Conservation (phyloP, 164 flowering plant genomes). For the Magnolia sinica region DNA sequence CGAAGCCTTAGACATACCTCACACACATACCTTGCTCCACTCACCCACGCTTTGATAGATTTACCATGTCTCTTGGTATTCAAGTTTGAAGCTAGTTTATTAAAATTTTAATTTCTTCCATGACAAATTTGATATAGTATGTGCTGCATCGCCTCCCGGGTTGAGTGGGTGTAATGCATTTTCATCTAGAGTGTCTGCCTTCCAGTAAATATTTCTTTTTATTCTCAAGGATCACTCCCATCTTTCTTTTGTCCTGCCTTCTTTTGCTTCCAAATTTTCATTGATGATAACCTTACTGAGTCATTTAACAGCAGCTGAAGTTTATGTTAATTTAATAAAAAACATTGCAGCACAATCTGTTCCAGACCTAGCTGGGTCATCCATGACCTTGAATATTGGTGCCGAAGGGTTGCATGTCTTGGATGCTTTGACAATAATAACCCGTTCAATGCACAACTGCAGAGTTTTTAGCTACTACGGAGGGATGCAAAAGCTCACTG, state of each 20-base stretch:
- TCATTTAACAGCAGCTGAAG: not conserved
- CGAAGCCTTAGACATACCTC: no score
- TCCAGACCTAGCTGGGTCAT: constrained; percentile 31
- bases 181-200: no score
- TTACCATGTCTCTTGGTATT: no score
- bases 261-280: not conserved
- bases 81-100: no score
- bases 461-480: constrained; percentile 76
- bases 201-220: no score
- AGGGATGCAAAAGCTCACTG: constrained; percentile 87
- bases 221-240: not conserved
- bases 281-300: not conserved
- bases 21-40: no score
- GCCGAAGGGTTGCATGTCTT: constrained; percentile 62
- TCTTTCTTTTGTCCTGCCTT: not conserved
- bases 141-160: no score
- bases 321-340: constrained; percentile 31
- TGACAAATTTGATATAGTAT: no score
- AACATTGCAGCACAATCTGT: constrained; percentile 29
- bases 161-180: no score
- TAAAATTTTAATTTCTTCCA: no score
- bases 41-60: no score
- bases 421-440: constrained; percentile 66
- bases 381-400: constrained; percentile 35
- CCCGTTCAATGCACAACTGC: constrained; percentile 80